These are phyloP conservation scores for Nannochloropsis oceanica DNA, from an alignment of 108 stramenopile genomes.

Conservation along the genomic window DNA sequence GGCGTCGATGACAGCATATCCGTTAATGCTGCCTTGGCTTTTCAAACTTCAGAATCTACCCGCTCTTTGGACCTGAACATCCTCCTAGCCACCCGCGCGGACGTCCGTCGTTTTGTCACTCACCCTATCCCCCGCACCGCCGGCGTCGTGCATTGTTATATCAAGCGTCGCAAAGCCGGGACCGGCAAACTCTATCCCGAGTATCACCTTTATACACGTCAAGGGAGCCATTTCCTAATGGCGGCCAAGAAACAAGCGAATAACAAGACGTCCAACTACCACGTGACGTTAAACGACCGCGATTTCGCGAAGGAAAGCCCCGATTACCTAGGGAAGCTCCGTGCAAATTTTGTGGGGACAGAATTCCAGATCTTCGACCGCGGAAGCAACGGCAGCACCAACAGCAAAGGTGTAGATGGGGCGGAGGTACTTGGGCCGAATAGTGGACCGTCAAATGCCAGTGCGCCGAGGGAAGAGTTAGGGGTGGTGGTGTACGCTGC, in stretches of 20 bases:
- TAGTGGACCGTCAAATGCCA: not conserved
- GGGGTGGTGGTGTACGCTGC: conserved; percentile 56
- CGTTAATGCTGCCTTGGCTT: not conserved
- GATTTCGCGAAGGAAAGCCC: conserved; percentile 50
- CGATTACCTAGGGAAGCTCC: conserved; percentile 63
- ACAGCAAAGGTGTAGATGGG: not conserved
- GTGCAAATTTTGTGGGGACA: conserved; percentile 69
- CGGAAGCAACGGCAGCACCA: conserved; percentile 54
- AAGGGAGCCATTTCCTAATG: conserved; percentile 65
- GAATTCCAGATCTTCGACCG: conserved; percentile 67
- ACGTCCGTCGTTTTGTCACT: conserved; percentile 43
- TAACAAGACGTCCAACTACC: conserved; percentile 69
- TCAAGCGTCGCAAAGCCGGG: conserved; percentile 54
- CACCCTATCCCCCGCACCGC: conserved; percentile 47
- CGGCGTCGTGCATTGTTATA: conserved; percentile 63
- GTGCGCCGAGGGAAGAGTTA: conserved; percentile 37
- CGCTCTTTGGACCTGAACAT: not conserved
- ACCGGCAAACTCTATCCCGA: conserved; percentile 57
- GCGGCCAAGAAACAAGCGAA: conserved; percentile 60
- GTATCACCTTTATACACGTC: conserved; percentile 49
- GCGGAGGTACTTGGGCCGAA: not conserved
- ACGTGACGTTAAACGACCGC: conserved; percentile 53
- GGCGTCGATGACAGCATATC: not conserved
- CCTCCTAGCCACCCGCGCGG: not conserved
- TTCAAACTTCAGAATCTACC: not conserved